phyloP scores from a whole-genome alignment of 768 basidiomycete species.

The Tricholoma hemisulphureum region DNA sequence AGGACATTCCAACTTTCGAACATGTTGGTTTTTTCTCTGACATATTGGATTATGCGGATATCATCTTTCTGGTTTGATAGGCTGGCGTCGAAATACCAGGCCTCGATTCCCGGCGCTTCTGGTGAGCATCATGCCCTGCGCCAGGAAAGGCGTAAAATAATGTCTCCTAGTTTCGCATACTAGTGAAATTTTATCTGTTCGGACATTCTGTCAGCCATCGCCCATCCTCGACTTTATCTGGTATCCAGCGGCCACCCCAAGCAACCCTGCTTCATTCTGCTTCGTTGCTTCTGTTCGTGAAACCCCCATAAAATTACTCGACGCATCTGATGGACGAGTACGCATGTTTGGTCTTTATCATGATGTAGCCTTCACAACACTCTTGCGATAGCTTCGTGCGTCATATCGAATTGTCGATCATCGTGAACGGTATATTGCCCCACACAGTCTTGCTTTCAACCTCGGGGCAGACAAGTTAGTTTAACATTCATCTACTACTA shows the following conservation, averaged over 20 bases:
- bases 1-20: constrained; percentile 56
- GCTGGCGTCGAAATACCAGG: neutral
- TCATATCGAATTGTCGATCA: constrained; percentile 93
- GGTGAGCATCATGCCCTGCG: neutral
- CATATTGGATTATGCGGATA: neutral
- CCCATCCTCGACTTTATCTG: constrained; percentile 79
- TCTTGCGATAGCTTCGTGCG: constrained; percentile 68
- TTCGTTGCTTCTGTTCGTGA: constrained; percentile 84
- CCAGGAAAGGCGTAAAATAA: neutral
- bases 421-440: constrained; percentile 86
- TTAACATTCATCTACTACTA: neutral
- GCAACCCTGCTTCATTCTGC: constrained; percentile 67
- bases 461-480: constrained; percentile 58
- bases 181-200: constrained; percentile 6
- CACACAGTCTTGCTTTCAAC: constrained; percentile 82
- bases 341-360: constrained; percentile 14
- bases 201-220: constrained; percentile 52
- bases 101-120: neutral
- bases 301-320: constrained; percentile 80
- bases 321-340: constrained; percentile 76
- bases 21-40: constrained; percentile 36
- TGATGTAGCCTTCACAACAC: neutral
- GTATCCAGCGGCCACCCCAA: constrained; percentile 74
- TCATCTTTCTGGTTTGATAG: neutral
- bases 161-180: neutral